Base-by-base conservation (phyloP, 2,329 filamentous ascomycete genomes). In the Penicillium psychrosexuale region DNA sequence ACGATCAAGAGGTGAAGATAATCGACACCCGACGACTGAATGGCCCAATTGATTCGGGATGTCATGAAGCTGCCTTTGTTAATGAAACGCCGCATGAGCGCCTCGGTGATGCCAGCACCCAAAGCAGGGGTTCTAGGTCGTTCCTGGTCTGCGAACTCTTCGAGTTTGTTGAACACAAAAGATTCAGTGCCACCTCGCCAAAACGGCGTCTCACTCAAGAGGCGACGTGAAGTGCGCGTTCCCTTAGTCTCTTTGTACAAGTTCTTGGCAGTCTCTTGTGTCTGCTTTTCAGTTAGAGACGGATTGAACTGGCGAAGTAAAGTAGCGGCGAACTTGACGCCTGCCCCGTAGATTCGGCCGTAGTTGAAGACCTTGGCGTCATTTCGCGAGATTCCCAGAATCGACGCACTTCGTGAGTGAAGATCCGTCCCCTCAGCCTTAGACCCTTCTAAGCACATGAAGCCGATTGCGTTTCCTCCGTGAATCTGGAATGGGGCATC, bases 301-400 rank as follows among this genome's bases (percentile, higher is more conserved):
- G 93, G 91, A 66, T 97, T 97, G 77, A 99, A 99, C 68, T 97
- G 94, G 8, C 92, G 85, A 2, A 99, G 82, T 2, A 99, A 79
- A 9, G 90, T 95, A 2, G 89, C 86, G 0, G 94, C 94, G 69
- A 99, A 99, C 64, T 91, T 96, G 47, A 97, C 78, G 0, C 94
- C 95, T 5, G 94, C 95, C n/a, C 94, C 95, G 68, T 99, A 99
- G 46, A 99, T 99, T 38, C 95, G 90, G 8, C 95, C 95, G 66
- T 99, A 99, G 72, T 99, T 99, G 80, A 99, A 99, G 0, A 99
- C 85, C 70, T 99, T 99, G 55, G 94, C 94, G 67, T 97, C 86
- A 66, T 97, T 97, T 58, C 94, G 84, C 2, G 91, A 95, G 58
- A 99, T 99, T 7, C 92, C 93, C 2, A 99, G 75, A 54, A 99